phyloP scores from a whole-genome alignment of 2,329 filamentous ascomycete species.

The Diplodia intermedia region DNA sequence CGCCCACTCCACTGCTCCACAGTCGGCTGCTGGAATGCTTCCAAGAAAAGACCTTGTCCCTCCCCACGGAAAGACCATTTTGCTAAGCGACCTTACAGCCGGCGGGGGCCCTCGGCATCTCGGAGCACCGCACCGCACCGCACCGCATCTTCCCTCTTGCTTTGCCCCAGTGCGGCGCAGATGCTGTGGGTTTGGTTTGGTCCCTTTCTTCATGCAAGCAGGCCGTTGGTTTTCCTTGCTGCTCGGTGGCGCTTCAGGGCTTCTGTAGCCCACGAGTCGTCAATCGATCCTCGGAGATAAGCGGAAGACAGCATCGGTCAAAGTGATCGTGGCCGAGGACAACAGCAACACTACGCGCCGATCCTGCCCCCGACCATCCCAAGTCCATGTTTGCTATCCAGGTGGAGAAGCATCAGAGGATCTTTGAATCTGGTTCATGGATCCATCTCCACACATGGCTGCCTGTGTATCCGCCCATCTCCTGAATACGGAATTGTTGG shows the following conservation, averaged over 20 bases:
- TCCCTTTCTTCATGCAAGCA: no score
- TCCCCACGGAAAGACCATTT: not conserved
- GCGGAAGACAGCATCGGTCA: not conserved
- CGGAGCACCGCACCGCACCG: not conserved
- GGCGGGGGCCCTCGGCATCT: not conserved
- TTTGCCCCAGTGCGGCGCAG: no score
- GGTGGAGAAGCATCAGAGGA: not conserved
- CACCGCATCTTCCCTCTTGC: not conserved
- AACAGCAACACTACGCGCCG: not conserved
- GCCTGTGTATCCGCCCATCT: not conserved
- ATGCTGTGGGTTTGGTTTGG: no score
- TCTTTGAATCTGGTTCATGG: not conserved
- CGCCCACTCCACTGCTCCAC: not conserved
- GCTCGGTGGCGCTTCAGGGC: no score
- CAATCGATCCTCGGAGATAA: not conserved
- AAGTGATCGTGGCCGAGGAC: not conserved
- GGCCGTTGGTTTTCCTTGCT: no score
- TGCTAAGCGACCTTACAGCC: not conserved
- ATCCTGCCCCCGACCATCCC: no score
- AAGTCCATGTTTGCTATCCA: not conserved
- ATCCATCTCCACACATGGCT: not conserved
- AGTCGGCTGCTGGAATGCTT: not conserved
- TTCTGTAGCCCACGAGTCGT: not conserved
- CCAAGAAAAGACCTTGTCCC: not conserved
- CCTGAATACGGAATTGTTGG: not conserved